Percentiles rank a stretch among this genome's conserved stretches.
Evolutionary conservation across 345 rosid species (phyloP).

Genomic region (Citrus sp.): DNA sequence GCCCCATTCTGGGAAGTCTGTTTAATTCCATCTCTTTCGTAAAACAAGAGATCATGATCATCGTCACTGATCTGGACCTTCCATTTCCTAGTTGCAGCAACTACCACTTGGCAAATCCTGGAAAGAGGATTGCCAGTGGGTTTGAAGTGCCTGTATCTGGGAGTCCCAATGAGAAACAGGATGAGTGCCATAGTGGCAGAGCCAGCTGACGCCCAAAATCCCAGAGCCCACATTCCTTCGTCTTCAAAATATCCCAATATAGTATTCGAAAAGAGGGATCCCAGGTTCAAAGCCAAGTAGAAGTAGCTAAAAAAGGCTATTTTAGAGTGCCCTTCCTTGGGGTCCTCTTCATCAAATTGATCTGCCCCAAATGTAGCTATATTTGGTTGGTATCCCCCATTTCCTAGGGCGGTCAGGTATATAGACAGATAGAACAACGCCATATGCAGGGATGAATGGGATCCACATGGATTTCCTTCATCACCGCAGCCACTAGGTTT

Average conservation of each 20-base stretch:
- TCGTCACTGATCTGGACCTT: slow-evolving; percentile 30
- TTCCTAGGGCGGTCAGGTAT: slow-evolving; percentile 81
- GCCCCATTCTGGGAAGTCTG: slow-evolving; percentile 25
- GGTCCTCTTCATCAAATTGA: slow-evolving; percentile 90
- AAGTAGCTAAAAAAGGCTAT: slow-evolving; percentile 91
- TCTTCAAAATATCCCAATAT: slow-evolving; percentile 85
- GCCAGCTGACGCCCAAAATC: slow-evolving; percentile 87
- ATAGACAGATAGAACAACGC: slow-evolving; percentile 66
- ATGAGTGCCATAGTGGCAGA: slow-evolving; percentile 67
- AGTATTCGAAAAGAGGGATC: slow-evolving; percentile 91
- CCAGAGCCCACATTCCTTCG: slow-evolving; percentile 74
- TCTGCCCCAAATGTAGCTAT: slow-evolving; percentile 97
- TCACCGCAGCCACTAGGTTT: slow-evolving; percentile 80
- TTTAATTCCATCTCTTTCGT: slow-evolving; percentile 29
- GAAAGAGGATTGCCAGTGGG: slow-evolving; percentile 84
- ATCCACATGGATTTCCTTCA: slow-evolving; percentile 52
- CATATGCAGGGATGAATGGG: slow-evolving; percentile 51
- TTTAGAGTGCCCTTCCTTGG: slow-evolving; percentile 75
- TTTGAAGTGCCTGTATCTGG: slow-evolving; percentile 69
- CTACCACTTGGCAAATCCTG: slow-evolving; percentile 69
- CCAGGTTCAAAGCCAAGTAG: slow-evolving; percentile 85
- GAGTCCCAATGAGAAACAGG: slow-evolving; percentile 70
- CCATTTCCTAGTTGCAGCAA: slow-evolving; percentile 71
- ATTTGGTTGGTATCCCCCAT: slow-evolving; percentile 93
- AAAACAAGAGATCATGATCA: slow-evolving; percentile 26